A percentile compares a stretch with the other conserved stretches of the same genome.
These are phyloP conservation scores for Urtica urens DNA, from an alignment of 306 rosid genomes.

Conservation along the genomic window DNA sequence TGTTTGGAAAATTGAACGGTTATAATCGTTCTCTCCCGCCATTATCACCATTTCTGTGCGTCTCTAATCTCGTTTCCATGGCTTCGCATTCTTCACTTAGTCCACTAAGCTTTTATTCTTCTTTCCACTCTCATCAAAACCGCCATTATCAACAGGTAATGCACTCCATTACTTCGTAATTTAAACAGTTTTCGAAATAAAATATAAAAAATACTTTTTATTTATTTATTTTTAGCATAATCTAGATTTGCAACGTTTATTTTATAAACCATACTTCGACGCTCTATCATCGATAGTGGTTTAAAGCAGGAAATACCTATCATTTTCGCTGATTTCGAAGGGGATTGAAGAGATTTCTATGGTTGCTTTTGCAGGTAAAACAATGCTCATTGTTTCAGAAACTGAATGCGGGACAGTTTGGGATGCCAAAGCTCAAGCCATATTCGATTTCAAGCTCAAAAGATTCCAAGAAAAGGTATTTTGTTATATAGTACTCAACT, in stretches of 20 bases:
- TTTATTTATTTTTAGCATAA: too few species aligned
- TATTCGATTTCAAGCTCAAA: conserved; percentile 19
- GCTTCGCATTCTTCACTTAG: conserved; percentile 10
- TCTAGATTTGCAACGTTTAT: too few species aligned
- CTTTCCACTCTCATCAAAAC: neutral
- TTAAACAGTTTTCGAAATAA: too few species aligned
- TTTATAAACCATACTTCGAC: too few species aligned
- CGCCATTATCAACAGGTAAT: conserved; percentile 11
- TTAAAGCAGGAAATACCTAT: too few species aligned
- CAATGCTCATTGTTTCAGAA: conserved; percentile 9
- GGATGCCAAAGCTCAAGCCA: conserved; percentile 16
- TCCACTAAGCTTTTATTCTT: conserved; percentile 16
- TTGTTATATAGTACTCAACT: neutral
- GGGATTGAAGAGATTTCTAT: too few species aligned
- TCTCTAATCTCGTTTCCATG: conserved; percentile 14
- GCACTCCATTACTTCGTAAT: neutral
- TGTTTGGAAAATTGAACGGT: conserved; percentile 19
- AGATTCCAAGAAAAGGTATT: conserved; percentile 36
- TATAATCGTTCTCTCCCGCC: conserved; percentile 51
- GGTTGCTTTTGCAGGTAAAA: conserved; percentile 6
- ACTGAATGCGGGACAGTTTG: conserved; percentile 21
- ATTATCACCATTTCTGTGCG: conserved; percentile 6
- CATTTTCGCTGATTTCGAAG: too few species aligned
- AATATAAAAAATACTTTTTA: too few species aligned
- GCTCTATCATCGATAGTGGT: too few species aligned